Evolutionary conservation across 139 green algal genomes (phyloP).

Genomic region (Axilococcus clingmanii): DNA sequence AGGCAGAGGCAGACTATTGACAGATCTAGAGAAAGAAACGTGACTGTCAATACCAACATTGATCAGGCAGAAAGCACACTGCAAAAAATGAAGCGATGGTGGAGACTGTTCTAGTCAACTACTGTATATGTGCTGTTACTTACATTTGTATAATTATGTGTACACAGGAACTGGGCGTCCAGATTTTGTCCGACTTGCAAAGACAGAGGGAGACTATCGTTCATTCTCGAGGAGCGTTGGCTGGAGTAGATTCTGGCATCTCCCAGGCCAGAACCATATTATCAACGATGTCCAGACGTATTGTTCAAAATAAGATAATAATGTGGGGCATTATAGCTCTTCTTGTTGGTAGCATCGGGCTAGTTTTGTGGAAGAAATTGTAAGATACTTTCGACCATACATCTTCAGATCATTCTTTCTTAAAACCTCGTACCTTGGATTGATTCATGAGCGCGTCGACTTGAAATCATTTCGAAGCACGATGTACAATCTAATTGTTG

Average conservation of each 20-base stretch:
- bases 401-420: too few relatives aligned
- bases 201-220: slow-evolving; percentile 88
- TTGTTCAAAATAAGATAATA: slow-evolving; percentile 84
- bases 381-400: slow-evolving; percentile 1
- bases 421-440: too few relatives aligned
- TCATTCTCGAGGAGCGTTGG: slow-evolving; percentile 69
- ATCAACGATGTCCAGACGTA: slow-evolving; percentile 67
- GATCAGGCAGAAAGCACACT: slow-evolving; percentile 14
- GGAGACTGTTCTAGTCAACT: slow-evolving; percentile 8
- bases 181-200: slow-evolving; percentile 85
- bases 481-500: too few relatives aligned
- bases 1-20: slow-evolving; percentile 46
- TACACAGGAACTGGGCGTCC: slow-evolving; percentile 83
- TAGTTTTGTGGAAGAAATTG: slow-evolving; percentile 49
- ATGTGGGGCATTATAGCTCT: slow-evolving; percentile 34
- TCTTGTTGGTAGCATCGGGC: slow-evolving; percentile 32
- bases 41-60: slow-evolving; percentile 26
- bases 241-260: slow-evolving; percentile 87
- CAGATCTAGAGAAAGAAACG: slow-evolving; percentile 19
- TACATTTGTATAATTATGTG: background rate
- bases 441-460: too few relatives aligned
- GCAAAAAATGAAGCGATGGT: slow-evolving; percentile 30
- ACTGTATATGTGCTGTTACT: background rate
- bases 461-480: too few relatives aligned
- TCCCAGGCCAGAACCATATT: slow-evolving; percentile 71